Evolutionary conservation across 2,329 filamentous ascomycete species (phyloP).

Genomic region (Alternaria sp.): DNA sequence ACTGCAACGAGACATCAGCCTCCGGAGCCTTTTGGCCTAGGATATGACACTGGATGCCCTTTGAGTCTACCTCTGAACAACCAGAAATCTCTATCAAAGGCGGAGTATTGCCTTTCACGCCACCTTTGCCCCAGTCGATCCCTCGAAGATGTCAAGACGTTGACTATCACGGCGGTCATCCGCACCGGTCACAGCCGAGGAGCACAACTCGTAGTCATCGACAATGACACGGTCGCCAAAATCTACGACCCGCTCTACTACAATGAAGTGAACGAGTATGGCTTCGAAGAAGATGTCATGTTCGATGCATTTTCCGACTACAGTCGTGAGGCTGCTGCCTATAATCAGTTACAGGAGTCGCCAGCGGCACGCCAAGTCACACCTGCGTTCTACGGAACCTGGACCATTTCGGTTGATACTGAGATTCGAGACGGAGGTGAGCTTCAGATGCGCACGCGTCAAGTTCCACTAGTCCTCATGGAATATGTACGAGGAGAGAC

Average conservation of each 20-base stretch:
- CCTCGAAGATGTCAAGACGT: no score
- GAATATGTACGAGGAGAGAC: neutral
- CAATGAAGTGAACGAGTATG: neutral
- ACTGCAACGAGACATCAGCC: no score
- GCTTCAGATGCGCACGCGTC: neutral
- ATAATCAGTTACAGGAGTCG: neutral
- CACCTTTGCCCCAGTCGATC: no score
- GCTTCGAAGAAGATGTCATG: neutral
- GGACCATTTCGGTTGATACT: neutral
- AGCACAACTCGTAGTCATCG: neutral
- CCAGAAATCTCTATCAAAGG: no score
- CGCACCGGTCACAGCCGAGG: no score
- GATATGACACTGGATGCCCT: no score
- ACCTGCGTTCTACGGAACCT: neutral
- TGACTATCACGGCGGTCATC: no score
- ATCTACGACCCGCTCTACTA: slow-evolving; percentile 6
- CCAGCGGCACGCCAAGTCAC: neutral
- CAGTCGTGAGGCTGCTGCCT: neutral
- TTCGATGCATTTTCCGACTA: neutral
- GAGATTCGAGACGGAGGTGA: neutral
- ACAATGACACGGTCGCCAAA: slow-evolving; percentile 4
- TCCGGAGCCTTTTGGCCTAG: no score
- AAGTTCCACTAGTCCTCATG: neutral
- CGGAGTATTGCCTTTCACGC: no score
- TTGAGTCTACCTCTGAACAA: no score